Percentiles rank a stretch among this genome's conserved stretches.
phyloP scores from a whole-genome alignment of 2,329 filamentous ascomycete genomes.

The Aureobasidium sp. region DNA sequence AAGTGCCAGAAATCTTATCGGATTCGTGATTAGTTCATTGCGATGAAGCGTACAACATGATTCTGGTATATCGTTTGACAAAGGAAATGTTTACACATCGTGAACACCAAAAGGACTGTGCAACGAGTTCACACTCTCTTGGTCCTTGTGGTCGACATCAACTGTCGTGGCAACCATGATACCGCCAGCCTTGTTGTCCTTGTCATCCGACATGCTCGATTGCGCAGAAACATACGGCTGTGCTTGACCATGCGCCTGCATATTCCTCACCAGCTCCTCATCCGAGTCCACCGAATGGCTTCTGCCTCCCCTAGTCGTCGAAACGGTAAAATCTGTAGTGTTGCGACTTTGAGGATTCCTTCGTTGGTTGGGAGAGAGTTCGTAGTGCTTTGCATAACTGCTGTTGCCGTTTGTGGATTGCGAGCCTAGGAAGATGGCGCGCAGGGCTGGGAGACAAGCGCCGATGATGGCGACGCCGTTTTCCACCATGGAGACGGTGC shows the following conservation, averaged over 20 bases:
- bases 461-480: slow-evolving; percentile 12
- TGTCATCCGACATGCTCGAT: slow-evolving; percentile 1
- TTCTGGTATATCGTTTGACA: not conserved
- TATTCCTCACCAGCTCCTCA: slow-evolving; percentile 5
- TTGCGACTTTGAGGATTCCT: not conserved
- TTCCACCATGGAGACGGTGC: slow-evolving; percentile 9
- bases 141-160: slow-evolving; percentile 2
- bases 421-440: slow-evolving; percentile 1
- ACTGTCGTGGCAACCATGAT: slow-evolving; percentile 8
- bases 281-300: not conserved
- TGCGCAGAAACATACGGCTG: not conserved
- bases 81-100: not conserved
- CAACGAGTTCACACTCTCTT: not conserved
- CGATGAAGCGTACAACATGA: not conserved
- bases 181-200: not conserved
- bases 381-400: slow-evolving; percentile 9
- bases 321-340: not conserved
- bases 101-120: not conserved
- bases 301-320: not conserved
- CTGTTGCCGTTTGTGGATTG: not conserved
- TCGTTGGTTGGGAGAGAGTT: slow-evolving; percentile 1
- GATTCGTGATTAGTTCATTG: not conserved
- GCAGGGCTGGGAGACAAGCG: slow-evolving; percentile 5
- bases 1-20: not conserved
- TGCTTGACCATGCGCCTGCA: slow-evolving; percentile 9